phyloP scores from a whole-genome alignment of 2,329 filamentous ascomycete species.

The Myriosclerotinia curreyana region DNA sequence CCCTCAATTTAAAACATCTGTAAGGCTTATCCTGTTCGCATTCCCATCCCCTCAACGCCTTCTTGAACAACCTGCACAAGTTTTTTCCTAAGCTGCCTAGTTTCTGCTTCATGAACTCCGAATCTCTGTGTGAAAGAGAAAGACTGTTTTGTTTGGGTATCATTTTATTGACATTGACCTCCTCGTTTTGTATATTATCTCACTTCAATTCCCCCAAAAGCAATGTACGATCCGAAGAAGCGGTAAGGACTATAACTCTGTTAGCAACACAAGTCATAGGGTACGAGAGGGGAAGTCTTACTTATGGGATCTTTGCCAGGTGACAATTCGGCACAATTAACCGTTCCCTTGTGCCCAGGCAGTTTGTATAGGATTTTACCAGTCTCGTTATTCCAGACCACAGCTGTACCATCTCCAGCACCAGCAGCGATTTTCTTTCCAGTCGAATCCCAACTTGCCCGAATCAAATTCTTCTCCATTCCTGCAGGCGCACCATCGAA shows the following conservation, averaged over 20 bases:
- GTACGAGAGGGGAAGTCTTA: conserved; percentile 51
- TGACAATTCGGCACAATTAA: conserved; percentile 91
- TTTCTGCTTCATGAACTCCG: conserved; percentile 8
- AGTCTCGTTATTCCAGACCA: conserved; percentile 86
- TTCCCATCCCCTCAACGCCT: background rate
- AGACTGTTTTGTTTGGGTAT: conserved; percentile 14
- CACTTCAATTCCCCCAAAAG: conserved; percentile 78
- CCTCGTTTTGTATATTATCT: conserved; percentile 31
- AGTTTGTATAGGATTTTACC: conserved; percentile 92
- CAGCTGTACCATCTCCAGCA: conserved; percentile 84
- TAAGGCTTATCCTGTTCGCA: conserved; percentile 6
- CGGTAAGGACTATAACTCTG: conserved; percentile 67
- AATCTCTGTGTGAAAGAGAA: conserved; percentile 4
- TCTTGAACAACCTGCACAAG: background rate
- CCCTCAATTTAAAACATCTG: conserved; percentile 13
- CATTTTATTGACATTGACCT: conserved; percentile 14
- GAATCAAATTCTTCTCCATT: conserved; percentile 86
- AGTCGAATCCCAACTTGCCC: conserved; percentile 83
- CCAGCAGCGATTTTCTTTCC: conserved; percentile 87
- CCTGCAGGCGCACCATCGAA: conserved; percentile 90
- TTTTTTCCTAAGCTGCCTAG: conserved; percentile 3
- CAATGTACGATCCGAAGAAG: conserved; percentile 83
- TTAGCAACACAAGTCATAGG: conserved; percentile 25
- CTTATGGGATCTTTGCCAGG: conserved; percentile 81
- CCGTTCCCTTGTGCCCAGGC: conserved; percentile 89